phyloP scores from a whole-genome alignment of 2,329 filamentous ascomycete species.

The Sporothrix curviconia region DNA sequence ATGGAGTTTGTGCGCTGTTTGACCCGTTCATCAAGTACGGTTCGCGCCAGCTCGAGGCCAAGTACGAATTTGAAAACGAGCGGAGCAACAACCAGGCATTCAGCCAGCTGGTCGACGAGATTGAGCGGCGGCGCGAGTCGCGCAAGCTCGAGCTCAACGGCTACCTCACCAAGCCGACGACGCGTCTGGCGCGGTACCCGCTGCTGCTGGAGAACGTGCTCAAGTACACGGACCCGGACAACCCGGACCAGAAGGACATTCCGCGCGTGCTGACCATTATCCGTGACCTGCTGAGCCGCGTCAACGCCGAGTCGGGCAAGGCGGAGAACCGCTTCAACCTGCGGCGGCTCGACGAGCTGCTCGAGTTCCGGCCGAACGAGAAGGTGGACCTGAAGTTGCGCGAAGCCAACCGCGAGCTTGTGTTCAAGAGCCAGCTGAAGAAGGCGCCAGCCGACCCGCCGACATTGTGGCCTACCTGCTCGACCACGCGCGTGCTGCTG shows the following conservation, averaged over 20 bases:
- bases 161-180: slow-evolving; percentile 96
- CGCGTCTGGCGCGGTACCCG: slow-evolving; percentile 87
- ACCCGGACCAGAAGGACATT: slow-evolving; percentile 84
- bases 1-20: slow-evolving; percentile 83
- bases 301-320: slow-evolving; percentile 93
- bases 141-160: slow-evolving; percentile 95
- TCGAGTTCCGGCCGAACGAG: slow-evolving; percentile 85
- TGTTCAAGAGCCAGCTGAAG: slow-evolving; percentile 92
- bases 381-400: slow-evolving; percentile 90
- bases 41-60: slow-evolving; percentile 89
- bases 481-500: slow-evolving; percentile 86
- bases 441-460: slow-evolving; percentile 78
- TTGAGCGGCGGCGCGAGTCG: slow-evolving; percentile 91
- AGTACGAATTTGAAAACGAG: slow-evolving; percentile 97
- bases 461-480: slow-evolving; percentile 95
- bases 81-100: slow-evolving; percentile 80
- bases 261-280: slow-evolving; percentile 84
- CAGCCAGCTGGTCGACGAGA: slow-evolving; percentile 88
- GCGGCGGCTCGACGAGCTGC: slow-evolving; percentile 80
- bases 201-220: slow-evolving; percentile 83
- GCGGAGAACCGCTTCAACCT: slow-evolving; percentile 97
- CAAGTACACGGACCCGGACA: slow-evolving; percentile 86
- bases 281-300: slow-evolving; percentile 75
- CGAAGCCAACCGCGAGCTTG: slow-evolving; percentile 83
- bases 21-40: slow-evolving; percentile 96